phyloP scores from a whole-genome alignment of 169 alveolate genomes.

The Eimeria sp. region DNA sequence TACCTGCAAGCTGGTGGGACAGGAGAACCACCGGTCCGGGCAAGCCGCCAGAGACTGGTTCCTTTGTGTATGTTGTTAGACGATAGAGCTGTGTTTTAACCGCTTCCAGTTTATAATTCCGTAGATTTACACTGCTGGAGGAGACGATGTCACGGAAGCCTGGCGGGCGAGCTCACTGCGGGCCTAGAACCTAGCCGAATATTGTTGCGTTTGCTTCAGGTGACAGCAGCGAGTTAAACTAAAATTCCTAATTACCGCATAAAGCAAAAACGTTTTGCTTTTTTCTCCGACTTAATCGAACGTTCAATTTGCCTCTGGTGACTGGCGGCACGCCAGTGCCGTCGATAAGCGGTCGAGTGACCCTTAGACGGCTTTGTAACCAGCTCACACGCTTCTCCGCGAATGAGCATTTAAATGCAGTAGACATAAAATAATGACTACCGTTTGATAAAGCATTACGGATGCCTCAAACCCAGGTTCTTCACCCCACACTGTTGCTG shows the following conservation, averaged over 20 bases:
- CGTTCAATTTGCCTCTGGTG: not conserved
- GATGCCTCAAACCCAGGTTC: not conserved
- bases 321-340: not conserved
- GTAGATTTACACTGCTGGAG: not conserved
- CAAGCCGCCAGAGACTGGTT: not conserved
- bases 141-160: not conserved
- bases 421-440: not conserved
- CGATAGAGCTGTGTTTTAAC: not conserved
- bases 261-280: not conserved
- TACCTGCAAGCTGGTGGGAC: not conserved
- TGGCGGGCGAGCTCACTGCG: not conserved
- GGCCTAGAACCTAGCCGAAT: not conserved
- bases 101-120: not conserved
- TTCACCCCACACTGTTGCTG: not conserved
- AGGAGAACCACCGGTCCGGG: slow-evolving; percentile 1
- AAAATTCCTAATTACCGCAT: not conserved
- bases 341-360: not conserved
- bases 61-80: not conserved
- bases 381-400: not conserved
- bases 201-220: not conserved
- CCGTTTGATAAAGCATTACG: not conserved
- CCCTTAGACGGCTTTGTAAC: not conserved
- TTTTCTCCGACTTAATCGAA: not conserved
- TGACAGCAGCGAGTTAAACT: not conserved
- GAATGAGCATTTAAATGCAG: not conserved